A percentile compares a stretch with the other conserved stretches of the same genome.
Conservation (phyloP, 2,329 filamentous ascomycete species). For the Penicillium freii region DNA sequence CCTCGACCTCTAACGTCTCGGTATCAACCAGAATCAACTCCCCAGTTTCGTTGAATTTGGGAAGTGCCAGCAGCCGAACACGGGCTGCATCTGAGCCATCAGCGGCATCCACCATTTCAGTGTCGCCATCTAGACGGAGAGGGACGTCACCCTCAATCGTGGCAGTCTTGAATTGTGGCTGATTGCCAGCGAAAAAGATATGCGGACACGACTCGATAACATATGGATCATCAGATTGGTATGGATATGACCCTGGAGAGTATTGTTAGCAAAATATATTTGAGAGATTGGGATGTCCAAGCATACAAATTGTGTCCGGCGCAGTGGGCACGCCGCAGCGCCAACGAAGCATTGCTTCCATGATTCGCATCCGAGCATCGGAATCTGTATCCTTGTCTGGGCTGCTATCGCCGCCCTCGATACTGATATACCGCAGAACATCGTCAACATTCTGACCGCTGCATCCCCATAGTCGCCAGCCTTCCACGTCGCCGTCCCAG, state of each 20-base stretch:
- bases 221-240: constrained; percentile 90
- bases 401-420: constrained; percentile 31
- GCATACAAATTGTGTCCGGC: constrained; percentile 88
- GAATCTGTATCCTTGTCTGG: constrained; percentile 41
- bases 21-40: constrained; percentile 80
- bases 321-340: constrained; percentile 87
- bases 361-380: constrained; percentile 76
- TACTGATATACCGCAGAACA: constrained; percentile 82
- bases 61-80: constrained; percentile 78
- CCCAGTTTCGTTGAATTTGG: constrained; percentile 73
- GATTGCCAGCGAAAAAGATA: constrained; percentile 84
- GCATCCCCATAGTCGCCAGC: constrained; percentile 81
- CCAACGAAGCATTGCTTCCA: constrained; percentile 94
- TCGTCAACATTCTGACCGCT: constrained; percentile 93
- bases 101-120: constrained; percentile 32
- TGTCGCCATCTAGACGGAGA: constrained; percentile 34
- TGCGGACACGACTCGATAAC: constrained; percentile 83
- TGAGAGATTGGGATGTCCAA: background rate
- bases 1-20: constrained; percentile 77
- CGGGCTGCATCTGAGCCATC: constrained; percentile 61
- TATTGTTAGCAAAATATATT: constrained; percentile 11
- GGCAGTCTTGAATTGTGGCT: constrained; percentile 72
- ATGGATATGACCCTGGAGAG: constrained; percentile 81
- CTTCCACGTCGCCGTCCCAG: constrained; percentile 85
- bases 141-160: constrained; percentile 57